Evolutionary conservation across 306 rosid species (phyloP).

Genomic region (Notholithocarpus densiflorus): DNA sequence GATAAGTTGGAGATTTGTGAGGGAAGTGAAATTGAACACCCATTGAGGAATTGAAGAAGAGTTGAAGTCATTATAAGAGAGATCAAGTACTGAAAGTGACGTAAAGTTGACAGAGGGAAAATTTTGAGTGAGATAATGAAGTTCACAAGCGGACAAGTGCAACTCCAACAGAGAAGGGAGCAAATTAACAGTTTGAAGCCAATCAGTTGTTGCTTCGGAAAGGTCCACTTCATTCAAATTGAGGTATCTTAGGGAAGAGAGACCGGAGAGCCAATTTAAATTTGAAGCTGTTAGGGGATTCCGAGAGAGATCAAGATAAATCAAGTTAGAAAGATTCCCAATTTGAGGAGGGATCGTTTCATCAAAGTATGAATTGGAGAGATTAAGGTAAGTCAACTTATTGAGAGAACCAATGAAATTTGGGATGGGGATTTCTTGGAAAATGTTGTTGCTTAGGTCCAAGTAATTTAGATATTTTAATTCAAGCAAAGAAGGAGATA

Average conservation of each 20-base stretch:
- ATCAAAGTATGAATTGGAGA: background rate
- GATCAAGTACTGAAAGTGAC: too few relatives aligned
- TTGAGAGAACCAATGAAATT: too few relatives aligned
- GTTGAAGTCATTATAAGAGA: too few relatives aligned
- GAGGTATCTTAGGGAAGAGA: constrained; percentile 24
- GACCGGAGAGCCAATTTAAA: background rate
- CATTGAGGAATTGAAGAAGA: too few relatives aligned
- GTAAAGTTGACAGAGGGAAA: too few relatives aligned
- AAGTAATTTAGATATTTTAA: constrained; percentile 14
- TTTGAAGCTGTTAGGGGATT: too few relatives aligned
- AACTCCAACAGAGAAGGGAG: too few relatives aligned
- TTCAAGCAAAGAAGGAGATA: constrained; percentile 13
- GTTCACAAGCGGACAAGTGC: fast-evolving
- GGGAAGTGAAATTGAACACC: too few relatives aligned
- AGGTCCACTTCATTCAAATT: constrained; percentile 7
- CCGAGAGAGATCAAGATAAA: background rate
- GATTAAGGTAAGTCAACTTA: constrained; percentile 21
- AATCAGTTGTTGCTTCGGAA: background rate
- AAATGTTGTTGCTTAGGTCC: constrained; percentile 13
- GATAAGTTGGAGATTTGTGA: fast-evolving
- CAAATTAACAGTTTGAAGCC: constrained; percentile 9
- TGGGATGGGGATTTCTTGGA: background rate
- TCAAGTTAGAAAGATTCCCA: constrained; percentile 15
- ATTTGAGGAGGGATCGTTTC: constrained; percentile 10
- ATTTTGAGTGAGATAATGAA: too few relatives aligned